Evolutionary conservation across 1,284 basidiomycete genomes (phyloP).

Genomic region (Ceratobasidium sp.): DNA sequence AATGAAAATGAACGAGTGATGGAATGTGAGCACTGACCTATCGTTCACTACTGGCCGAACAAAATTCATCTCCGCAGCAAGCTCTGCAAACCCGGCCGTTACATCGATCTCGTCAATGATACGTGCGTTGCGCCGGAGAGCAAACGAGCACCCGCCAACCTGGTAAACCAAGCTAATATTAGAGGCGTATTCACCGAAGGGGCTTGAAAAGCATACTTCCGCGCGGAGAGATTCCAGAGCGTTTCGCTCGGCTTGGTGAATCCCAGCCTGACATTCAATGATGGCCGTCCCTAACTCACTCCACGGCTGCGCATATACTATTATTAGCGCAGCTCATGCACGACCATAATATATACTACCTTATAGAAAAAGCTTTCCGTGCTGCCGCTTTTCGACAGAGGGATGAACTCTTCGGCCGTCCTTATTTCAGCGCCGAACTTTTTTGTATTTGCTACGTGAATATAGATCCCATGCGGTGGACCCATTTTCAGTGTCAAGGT

Average conservation of each 20-base stretch:
- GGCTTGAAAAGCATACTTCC: conserved; percentile 64
- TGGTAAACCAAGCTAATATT: conserved; percentile 54
- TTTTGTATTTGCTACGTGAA: conserved; percentile 76
- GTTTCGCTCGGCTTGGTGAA: conserved; percentile 73
- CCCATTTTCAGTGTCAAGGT: conserved; percentile 79
- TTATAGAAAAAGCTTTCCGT: conserved; percentile 79
- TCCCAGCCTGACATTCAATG: conserved; percentile 67
- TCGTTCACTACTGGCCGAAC: conserved; percentile 79
- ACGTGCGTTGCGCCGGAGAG: conserved; percentile 80
- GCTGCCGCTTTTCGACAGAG: conserved; percentile 71
- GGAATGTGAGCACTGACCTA: conserved; percentile 63
- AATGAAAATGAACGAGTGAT: not conserved
- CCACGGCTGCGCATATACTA: conserved; percentile 72
- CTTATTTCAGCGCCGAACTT: conserved; percentile 65
- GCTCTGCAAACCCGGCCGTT: conserved; percentile 81
- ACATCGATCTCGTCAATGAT: conserved; percentile 93
- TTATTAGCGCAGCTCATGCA: conserved; percentile 45
- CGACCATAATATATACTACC: conserved; percentile 59
- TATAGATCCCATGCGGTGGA: conserved; percentile 76
- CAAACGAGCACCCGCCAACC: conserved; percentile 71
- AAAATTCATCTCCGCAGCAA: conserved; percentile 85
- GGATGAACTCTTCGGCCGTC: conserved; percentile 66
- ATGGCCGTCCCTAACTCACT: conserved; percentile 77
- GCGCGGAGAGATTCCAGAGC: conserved; percentile 77
- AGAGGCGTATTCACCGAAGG: not conserved